Conservation (phyloP, 1,284 basidiomycete genomes). For the Taiwanofungus camphoratus region DNA sequence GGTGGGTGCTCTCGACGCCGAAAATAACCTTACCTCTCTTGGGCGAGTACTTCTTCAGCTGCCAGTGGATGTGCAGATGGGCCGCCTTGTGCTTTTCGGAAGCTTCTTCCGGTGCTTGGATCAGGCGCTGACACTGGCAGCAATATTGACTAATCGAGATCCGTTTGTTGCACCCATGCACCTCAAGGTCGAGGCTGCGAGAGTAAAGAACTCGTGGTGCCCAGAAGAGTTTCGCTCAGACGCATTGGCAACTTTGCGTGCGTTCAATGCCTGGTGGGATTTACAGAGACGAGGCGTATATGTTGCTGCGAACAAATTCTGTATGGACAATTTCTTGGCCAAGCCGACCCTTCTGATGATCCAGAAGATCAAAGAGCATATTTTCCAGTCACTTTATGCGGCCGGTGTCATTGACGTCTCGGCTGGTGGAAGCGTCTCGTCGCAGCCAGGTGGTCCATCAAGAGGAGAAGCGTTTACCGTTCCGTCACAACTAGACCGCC, state of each 20-base stretch:
- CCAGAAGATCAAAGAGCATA: constrained; percentile 79
- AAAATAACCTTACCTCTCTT: constrained; percentile 80
- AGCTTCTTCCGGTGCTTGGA: constrained; percentile 94
- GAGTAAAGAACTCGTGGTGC: constrained; percentile 79
- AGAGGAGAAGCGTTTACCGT: constrained; percentile 34
- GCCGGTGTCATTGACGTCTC: constrained; percentile 81
- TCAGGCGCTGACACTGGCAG: constrained; percentile 84
- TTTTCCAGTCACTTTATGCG: constrained; percentile 75
- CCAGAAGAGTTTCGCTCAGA: constrained; percentile 83
- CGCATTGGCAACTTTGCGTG: constrained; percentile 73
- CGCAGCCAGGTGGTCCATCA: constrained; percentile 18
- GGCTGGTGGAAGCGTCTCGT: constrained; percentile 46
- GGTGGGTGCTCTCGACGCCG: constrained; percentile 82
- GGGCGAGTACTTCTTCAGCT: constrained; percentile 87
- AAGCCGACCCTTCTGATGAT: constrained; percentile 82
- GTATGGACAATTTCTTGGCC: constrained; percentile 83
- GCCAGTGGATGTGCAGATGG: constrained; percentile 88
- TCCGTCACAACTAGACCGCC: constrained; percentile 68
- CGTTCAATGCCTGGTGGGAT: constrained; percentile 80
- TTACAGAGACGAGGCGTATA: constrained; percentile 65
- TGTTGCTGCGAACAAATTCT: constrained; percentile 69
- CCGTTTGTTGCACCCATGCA: constrained; percentile 85
- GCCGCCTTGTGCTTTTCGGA: constrained; percentile 85
- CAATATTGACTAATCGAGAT: constrained; percentile 86
- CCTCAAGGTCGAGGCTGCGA: constrained; percentile 56